Evolutionary conservation across 139 green algal species (phyloP).

Genomic region (Micractinium conductrix): DNA sequence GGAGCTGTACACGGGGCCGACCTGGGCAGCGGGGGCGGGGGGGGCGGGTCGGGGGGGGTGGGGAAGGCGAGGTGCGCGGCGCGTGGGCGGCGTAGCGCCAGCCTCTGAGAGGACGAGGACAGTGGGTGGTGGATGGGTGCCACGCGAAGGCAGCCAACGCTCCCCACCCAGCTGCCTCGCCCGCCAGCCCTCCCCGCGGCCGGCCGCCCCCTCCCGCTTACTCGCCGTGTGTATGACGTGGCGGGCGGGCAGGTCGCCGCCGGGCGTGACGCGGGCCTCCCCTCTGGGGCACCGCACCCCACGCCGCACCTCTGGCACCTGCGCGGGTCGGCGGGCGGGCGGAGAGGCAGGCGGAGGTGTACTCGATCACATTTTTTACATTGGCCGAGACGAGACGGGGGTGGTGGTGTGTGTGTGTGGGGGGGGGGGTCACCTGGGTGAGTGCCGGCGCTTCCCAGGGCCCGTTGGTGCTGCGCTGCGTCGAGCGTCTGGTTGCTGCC

Average conservation of each 20-base stretch:
- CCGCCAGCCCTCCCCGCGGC: too few relatives aligned
- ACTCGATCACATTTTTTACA: too few relatives aligned
- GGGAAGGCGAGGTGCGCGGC: too few relatives aligned
- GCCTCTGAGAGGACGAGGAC: background rate
- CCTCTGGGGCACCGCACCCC: slow-evolving; percentile 84
- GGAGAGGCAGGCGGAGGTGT: too few relatives aligned
- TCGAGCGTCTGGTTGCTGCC: background rate
- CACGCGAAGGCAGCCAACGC: background rate
- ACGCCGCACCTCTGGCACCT: slow-evolving; percentile 57
- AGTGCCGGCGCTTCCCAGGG: too few relatives aligned
- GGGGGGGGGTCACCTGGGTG: too few relatives aligned
- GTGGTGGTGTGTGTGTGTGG: background rate
- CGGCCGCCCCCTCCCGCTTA: too few relatives aligned
- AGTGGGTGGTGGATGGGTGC: background rate
- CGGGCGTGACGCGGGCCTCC: slow-evolving; percentile 64
- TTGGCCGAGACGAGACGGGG: too few relatives aligned
- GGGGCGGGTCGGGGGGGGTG: too few relatives aligned
- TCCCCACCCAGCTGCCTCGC: too few relatives aligned
- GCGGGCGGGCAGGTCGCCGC: slow-evolving; percentile 67
- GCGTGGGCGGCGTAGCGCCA: too few relatives aligned
- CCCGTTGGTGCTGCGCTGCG: background rate
- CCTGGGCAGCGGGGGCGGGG: background rate
- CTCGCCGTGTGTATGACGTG: slow-evolving; percentile 97
- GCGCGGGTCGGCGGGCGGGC: slow-evolving; percentile 65
- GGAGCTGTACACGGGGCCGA: slow-evolving; percentile 83